Base-by-base conservation (phyloP, 2,329 filamentous ascomycete genomes). In the Sporothrix protearum region DNA sequence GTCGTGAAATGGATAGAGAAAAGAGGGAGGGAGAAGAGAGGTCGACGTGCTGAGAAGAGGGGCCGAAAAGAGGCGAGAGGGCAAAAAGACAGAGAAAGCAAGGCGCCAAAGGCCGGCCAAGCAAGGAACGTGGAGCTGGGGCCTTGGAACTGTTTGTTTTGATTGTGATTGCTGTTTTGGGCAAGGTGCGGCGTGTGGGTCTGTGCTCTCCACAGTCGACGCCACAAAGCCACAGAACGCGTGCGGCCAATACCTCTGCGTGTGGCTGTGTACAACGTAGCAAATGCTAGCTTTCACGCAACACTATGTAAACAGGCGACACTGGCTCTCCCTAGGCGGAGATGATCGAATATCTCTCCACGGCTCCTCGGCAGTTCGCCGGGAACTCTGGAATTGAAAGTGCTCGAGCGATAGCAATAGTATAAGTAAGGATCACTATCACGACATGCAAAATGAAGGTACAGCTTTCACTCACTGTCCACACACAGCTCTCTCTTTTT, bases 71-170 rank as follows among this genome's bases (percentile, higher is more conserved):
- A 51, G 63, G 63, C 55, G 64, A 53, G 22, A 57, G 49, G 28
- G 69, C 33, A 28, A 59, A 51, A 68, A 57, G 28, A 53, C 28
- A 59, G 39, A 57, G 68, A 68, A 45, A 64, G 42, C 42, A 19
- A 59, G 59, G 36, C 59, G 39, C 59, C 59, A 64, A 10, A 64
- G 3, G 39, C n/a, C 30, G 42, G 53, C n/a, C 47, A 70, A 61
- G 70, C 59, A 51, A 14, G 69, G 42, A 64, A n/a, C 9, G 47
- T 55, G 59, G 53, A 63, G 36, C 53, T 39, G 47, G 66, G 47
- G 61, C 67, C 59, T 36, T 51, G 53, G 49, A 63, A 47, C 51
- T 73, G 73, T 75, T 75, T 75, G 74, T 75, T 75, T 75, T 75
- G 74, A 74, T 75, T 74, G 73, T 70, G 71, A 72, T 74, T 75